A percentile compares a stretch with the other conserved stretches of the same genome.
Evolutionary conservation across 345 rosid species (phyloP).

Genomic region (Camelina sativa): DNA sequence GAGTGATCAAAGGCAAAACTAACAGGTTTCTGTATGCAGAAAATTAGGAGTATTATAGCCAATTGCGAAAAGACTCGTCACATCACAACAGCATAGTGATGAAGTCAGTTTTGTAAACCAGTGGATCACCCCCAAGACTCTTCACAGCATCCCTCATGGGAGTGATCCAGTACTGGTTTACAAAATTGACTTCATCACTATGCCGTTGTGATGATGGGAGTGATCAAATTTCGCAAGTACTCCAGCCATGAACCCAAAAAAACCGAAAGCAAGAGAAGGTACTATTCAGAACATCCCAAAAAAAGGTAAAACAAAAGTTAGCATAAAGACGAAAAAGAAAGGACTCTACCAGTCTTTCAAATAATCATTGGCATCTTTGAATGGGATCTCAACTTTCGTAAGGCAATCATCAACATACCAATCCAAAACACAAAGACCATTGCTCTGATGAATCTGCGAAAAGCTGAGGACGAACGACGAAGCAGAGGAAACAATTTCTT

Average conservation of each 20-base stretch:
- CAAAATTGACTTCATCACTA: too few relatives aligned
- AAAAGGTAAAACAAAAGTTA: not conserved
- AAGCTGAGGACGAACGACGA: not conserved
- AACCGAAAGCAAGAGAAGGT: not conserved
- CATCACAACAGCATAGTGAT: not conserved
- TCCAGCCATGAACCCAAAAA: not conserved
- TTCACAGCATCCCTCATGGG: not conserved
- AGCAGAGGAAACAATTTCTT: conserved; percentile 20
- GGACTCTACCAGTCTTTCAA: conserved; percentile 49
- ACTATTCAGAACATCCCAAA: not conserved
- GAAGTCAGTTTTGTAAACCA: not conserved
- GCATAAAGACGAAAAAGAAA: not conserved
- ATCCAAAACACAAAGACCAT: not conserved
- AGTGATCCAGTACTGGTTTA: too few relatives aligned
- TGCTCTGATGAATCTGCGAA: not conserved
- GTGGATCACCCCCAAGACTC: not conserved
- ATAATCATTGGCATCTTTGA: conserved; percentile 70
- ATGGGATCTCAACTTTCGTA: conserved; percentile 67
- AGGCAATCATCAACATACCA: not conserved
- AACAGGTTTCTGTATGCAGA: too few relatives aligned
- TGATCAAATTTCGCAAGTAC: not conserved
- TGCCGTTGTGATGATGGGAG: too few relatives aligned
- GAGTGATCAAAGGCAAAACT: not conserved
- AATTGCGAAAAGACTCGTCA: not conserved
- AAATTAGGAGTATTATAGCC: too few relatives aligned